Evolutionary conservation across 2,329 filamentous ascomycete species (phyloP).

Genomic region (Colletotrichum sp.): DNA sequence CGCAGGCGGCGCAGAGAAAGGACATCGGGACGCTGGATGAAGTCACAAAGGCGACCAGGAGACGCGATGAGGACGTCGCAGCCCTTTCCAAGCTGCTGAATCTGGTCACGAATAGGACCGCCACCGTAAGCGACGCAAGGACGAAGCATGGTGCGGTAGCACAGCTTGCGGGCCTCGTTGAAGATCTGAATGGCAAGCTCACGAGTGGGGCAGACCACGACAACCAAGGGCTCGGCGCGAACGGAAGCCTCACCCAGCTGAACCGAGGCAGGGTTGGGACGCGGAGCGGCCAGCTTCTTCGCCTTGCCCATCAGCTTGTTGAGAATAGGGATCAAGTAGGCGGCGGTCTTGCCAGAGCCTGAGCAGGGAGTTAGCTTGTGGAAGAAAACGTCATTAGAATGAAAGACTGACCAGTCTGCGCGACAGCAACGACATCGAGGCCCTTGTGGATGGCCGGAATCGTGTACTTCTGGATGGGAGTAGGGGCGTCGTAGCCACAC

Average conservation of each 20-base stretch:
- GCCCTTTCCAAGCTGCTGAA: conserved; percentile 75
- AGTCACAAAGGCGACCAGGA: conserved; percentile 83
- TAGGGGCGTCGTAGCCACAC: conserved; percentile 73
- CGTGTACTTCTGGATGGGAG: conserved; percentile 85
- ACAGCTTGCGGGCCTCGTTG: conserved; percentile 89
- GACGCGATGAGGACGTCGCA: conserved; percentile 91
- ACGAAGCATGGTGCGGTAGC: conserved; percentile 93
- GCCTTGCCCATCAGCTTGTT: conserved; percentile 96
- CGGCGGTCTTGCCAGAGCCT: conserved; percentile 97
- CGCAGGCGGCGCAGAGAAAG: conserved; percentile 78
- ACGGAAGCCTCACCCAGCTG: conserved; percentile 53
- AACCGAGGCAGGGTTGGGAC: conserved; percentile 68
- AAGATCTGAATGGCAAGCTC: conserved; percentile 96
- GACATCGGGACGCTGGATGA: conserved; percentile 73
- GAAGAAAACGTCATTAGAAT: background rate
- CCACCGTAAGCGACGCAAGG: conserved; percentile 92
- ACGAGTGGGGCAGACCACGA: conserved; percentile 85
- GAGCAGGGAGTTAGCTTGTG: background rate
- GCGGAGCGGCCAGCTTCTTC: conserved; percentile 80
- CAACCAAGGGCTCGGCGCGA: conserved; percentile 83
- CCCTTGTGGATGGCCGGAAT: conserved; percentile 80
- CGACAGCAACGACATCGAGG: conserved; percentile 84
- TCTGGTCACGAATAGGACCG: conserved; percentile 71
- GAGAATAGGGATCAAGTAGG: conserved; percentile 86
- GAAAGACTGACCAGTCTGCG: conserved; percentile 79